These are phyloP conservation scores for Mucor lusitanicus DNA, from an alignment of 371 early-diverging fungal genomes.

Conservation along the genomic window DNA sequence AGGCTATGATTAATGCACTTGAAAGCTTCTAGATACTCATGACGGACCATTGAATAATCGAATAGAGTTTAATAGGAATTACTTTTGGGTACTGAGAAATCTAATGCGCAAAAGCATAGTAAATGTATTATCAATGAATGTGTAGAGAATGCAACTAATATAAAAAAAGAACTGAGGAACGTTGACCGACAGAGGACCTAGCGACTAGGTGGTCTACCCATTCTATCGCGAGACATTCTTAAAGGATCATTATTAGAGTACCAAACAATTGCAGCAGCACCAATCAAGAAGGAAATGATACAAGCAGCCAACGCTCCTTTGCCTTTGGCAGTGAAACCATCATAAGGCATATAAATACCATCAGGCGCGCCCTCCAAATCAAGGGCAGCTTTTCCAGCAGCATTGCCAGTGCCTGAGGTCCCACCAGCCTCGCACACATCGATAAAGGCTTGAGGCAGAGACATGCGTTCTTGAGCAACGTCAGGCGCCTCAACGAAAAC, in stretches of 20 bases:
- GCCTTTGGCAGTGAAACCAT: conserved; percentile 61
- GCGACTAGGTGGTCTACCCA: too few species aligned
- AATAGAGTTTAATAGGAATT: too few species aligned
- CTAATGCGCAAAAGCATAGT: too few species aligned
- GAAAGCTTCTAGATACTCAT: too few species aligned
- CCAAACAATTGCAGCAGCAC: conserved; percentile 69
- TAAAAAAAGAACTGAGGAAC: too few species aligned
- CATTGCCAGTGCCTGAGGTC: conserved; percentile 56
- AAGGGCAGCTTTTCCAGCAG: conserved; percentile 64
- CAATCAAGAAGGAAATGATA: conserved; percentile 68
- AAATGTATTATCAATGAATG: too few species aligned
- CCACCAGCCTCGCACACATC: conserved; percentile 59
- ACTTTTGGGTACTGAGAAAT: too few species aligned
- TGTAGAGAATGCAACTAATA: too few species aligned
- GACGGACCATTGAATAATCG: too few species aligned
- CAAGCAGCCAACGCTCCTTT: conserved; percentile 67
- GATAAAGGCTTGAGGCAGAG: conserved; percentile 42
- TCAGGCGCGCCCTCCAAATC: conserved; percentile 58
- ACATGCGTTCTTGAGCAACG: conserved; percentile 42
- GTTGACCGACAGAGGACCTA: too few species aligned
- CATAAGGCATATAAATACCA: conserved; percentile 53
- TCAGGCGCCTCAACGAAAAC: conserved; percentile 75
- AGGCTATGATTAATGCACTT: too few species aligned
- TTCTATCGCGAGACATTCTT: too few species aligned
- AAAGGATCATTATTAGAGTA: conserved; percentile 46